Conservation (phyloP, 2,329 filamentous ascomycete genomes). For the Colletotrichum navitas region DNA sequence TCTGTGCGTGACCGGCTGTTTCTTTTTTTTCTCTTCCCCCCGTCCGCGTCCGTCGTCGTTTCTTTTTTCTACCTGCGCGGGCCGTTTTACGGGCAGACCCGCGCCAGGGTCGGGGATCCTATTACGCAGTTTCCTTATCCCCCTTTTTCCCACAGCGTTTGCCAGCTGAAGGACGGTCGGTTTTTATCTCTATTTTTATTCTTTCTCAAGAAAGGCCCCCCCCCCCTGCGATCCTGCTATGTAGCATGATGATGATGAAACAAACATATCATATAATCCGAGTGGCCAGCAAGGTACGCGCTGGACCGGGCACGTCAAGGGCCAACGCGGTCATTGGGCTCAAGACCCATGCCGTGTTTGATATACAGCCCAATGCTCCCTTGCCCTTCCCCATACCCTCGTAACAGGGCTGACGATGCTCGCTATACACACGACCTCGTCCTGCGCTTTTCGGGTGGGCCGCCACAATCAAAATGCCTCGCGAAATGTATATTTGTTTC, state of each 20-base stretch:
- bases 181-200: no score
- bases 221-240: no score
- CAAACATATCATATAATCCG: neutral
- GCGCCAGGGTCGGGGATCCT: neutral
- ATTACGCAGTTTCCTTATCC: neutral
- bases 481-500: neutral
- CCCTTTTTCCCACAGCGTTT: conserved; percentile 5
- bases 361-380: neutral
- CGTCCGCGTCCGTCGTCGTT: neutral
- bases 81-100: conserved; percentile 30
- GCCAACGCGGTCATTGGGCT: neutral
- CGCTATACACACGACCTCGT: neutral
- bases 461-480: neutral
- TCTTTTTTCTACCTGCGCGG: conserved; percentile 14
- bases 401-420: neutral
- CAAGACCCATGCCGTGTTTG: neutral
- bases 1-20: neutral
- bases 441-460: neutral
- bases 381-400: neutral
- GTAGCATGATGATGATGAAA: conserved; percentile 1
- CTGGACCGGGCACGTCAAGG: no score
- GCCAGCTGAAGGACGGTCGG: neutral
- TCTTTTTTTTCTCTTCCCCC: neutral
- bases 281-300: neutral
- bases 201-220: no score